phyloP scores from a whole-genome alignment of 2,329 filamentous ascomycete species.

The Periconia digitata region DNA sequence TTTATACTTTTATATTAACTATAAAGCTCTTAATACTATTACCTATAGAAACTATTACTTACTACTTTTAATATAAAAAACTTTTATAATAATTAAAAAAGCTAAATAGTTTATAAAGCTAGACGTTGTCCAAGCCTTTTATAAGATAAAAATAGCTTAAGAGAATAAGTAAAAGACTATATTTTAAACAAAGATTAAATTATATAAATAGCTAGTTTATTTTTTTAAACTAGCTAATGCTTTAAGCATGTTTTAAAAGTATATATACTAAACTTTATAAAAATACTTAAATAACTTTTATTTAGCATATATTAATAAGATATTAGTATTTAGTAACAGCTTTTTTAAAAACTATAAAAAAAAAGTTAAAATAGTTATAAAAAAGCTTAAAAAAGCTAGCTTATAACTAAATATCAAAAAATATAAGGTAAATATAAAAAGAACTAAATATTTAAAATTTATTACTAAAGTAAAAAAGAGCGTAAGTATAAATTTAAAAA shows the following conservation, averaged over 20 bases:
- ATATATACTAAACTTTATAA: not conserved
- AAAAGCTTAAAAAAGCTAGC: not conserved
- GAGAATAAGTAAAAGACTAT: not conserved
- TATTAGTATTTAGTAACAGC: not conserved
- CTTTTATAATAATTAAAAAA: not conserved
- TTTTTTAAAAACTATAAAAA: not conserved
- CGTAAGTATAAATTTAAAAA: conserved; percentile 8
- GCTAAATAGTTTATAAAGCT: not conserved
- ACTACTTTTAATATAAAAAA: not conserved
- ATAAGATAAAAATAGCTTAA: not conserved
- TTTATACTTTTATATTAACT: not conserved
- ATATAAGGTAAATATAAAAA: conserved; percentile 4
- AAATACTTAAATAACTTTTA: not conserved
- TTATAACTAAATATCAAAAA: conserved; percentile 10
- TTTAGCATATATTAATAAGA: not conserved
- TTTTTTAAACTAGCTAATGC: not conserved
- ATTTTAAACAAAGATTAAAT: not conserved
- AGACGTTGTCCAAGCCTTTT: not conserved
- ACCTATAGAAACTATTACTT: not conserved
- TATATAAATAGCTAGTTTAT: not conserved
- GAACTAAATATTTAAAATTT: conserved; percentile 7
- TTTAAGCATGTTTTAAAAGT: not conserved
- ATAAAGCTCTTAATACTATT: not conserved
- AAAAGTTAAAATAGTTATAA: not conserved
- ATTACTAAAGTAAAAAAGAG: conserved; percentile 9